Conservation (phyloP, 2,329 filamentous ascomycete genomes). For the Botrytis paeoniae region DNA sequence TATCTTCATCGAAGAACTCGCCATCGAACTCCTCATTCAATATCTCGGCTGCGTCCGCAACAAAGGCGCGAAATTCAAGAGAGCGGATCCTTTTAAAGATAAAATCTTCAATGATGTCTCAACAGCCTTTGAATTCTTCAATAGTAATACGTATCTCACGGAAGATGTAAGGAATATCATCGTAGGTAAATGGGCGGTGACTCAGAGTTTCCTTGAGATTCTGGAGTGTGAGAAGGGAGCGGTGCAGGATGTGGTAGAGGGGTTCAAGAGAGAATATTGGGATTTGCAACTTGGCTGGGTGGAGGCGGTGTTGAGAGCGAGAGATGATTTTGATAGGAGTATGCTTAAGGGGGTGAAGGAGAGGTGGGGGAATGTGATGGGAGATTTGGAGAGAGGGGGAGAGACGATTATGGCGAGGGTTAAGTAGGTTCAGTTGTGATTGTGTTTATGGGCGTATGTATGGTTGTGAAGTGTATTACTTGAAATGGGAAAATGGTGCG, state of each 20-base stretch:
- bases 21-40: constrained; percentile 82
- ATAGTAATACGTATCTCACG: constrained; percentile 56
- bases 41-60: constrained; percentile 87
- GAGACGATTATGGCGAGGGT: constrained; percentile 97
- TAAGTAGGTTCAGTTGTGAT: constrained; percentile 49
- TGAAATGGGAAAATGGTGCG: neutral
- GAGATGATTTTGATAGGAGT: constrained; percentile 90
- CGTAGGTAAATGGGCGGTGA: constrained; percentile 89
- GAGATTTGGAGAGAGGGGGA: constrained; percentile 72
- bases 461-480: too few species aligned
- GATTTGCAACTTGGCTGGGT: constrained; percentile 95
- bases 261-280: constrained; percentile 85
- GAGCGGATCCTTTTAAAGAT: constrained; percentile 81
- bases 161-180: constrained; percentile 69
- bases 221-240: constrained; percentile 72
- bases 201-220: constrained; percentile 77
- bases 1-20: constrained; percentile 89
- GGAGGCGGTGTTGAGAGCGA: constrained; percentile 78
- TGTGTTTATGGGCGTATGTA: too few species aligned
- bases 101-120: constrained; percentile 93
- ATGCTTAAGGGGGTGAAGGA: constrained; percentile 89
- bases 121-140: constrained; percentile 87
- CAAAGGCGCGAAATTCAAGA: constrained; percentile 83
- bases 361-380: constrained; percentile 79
- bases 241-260: constrained; percentile 74